These are phyloP conservation scores for Teratosphaeria pseudoeucalypti DNA, from an alignment of 2,329 filamentous ascomycete species.

Conservation along the genomic window DNA sequence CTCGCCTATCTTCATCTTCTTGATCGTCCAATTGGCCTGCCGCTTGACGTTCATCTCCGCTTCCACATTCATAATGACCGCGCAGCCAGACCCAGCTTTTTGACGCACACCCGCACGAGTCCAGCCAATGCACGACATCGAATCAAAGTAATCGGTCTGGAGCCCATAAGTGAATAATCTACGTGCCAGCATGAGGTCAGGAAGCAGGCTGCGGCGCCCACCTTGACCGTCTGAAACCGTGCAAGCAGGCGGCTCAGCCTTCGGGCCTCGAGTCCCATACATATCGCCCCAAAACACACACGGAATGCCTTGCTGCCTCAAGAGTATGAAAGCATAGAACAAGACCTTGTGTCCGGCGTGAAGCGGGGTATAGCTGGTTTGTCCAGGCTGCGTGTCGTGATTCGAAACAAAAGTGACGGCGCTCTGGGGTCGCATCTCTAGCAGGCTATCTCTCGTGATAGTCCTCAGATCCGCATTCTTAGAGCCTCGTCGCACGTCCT, in stretches of 20 bases:
- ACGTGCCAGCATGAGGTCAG: conserved; percentile 50
- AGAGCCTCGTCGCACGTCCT: conserved; percentile 26
- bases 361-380: conserved; percentile 53
- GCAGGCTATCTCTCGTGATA: conserved; percentile 12
- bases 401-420: conserved; percentile 55
- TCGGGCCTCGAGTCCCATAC: conserved; percentile 48
- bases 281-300: conserved; percentile 63
- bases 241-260: conserved; percentile 39
- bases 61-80: conserved; percentile 23
- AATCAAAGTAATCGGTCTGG: conserved; percentile 55
- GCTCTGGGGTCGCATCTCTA: conserved; percentile 14
- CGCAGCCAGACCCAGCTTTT: conserved; percentile 26
- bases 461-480: conserved; percentile 50
- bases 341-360: conserved; percentile 59
- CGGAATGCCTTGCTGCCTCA: conserved; percentile 52
- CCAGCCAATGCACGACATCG: conserved; percentile 52
- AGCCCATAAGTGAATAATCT: conserved; percentile 57
- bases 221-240: conserved; percentile 26
- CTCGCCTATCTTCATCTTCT: conserved; percentile 53
- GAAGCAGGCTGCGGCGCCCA: conserved; percentile 35
- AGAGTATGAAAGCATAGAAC: conserved; percentile 61
- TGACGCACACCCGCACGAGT: conserved; percentile 42
- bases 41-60: background rate
- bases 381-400: conserved; percentile 58
- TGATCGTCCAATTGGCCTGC: conserved; percentile 23